Evolutionary conservation across 352 stramenopile species (phyloP).

Genomic region (Phytophthora fragariaefolia): DNA sequence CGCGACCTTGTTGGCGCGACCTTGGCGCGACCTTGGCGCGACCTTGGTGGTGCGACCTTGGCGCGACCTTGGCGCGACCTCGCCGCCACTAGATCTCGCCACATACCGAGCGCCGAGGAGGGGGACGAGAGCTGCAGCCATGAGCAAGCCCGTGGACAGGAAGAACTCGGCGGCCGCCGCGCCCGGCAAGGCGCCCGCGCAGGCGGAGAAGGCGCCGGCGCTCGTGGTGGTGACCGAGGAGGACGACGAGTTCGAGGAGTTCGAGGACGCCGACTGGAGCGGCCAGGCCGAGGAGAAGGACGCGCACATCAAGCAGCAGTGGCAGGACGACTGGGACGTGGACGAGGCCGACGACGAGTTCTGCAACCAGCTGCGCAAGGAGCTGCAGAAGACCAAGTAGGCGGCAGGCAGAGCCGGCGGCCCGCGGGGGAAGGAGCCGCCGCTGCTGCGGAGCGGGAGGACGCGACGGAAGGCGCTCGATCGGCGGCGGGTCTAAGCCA

Average conservation of each 20-base stretch:
- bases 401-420: background rate
- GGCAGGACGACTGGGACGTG: constrained; percentile 94
- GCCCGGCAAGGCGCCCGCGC: constrained; percentile 26
- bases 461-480: background rate
- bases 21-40: background rate
- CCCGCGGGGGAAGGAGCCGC: background rate
- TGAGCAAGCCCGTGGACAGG: constrained; percentile 50
- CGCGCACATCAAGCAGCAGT: constrained; percentile 89
- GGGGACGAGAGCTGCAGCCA: background rate
- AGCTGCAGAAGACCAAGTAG: constrained; percentile 88
- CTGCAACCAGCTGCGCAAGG: constrained; percentile 91
- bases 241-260: constrained; percentile 92
- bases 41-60: too few species aligned
- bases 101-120: constrained; percentile 5
- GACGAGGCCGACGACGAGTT: constrained; percentile 94
- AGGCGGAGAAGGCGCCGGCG: constrained; percentile 63
- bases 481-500: constrained; percentile 9
- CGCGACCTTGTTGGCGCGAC: too few species aligned
- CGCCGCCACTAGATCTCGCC: constrained; percentile 6
- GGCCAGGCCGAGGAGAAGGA: constrained; percentile 82
- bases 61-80: background rate
- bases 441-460: background rate
- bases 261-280: constrained; percentile 84
- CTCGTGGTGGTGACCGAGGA: constrained; percentile 88
- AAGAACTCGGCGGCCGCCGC: constrained; percentile 24